Conservation (phyloP, 2,329 filamentous ascomycete genomes). For the Ceratocystis ficicola region DNA sequence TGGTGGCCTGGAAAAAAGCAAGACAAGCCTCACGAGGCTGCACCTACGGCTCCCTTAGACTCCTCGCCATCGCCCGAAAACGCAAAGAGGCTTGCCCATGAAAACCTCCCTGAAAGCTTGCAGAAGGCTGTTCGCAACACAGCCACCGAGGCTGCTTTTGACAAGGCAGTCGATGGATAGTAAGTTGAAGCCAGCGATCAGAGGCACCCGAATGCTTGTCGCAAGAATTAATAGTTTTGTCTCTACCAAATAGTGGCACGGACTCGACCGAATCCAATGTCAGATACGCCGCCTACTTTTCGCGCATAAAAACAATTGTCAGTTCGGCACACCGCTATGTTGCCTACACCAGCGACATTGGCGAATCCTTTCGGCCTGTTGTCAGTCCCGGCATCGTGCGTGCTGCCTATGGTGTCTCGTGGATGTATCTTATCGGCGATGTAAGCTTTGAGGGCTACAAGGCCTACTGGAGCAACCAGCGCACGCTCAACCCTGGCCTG, state of each 20-base stretch:
- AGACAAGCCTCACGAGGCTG: conserved; percentile 28
- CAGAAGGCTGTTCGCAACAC: conserved; percentile 47
- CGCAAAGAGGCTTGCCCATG: conserved; percentile 37
- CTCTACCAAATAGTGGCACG: conserved; percentile 32
- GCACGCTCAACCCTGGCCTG: conserved; percentile 54
- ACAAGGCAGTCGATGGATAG: conserved; percentile 18
- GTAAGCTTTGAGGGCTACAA: conserved; percentile 92
- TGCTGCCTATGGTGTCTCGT: conserved; percentile 78
- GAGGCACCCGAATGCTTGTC: too few relatives aligned
- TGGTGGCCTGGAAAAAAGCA: conserved; percentile 32
- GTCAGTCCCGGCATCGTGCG: conserved; percentile 75
- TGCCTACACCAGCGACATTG: conserved; percentile 91
- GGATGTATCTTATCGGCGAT: conserved; percentile 84
- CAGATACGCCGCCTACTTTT: conserved; percentile 87
- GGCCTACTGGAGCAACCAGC: conserved; percentile 78
- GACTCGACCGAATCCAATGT: conserved; percentile 75
- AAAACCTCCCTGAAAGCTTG: conserved; percentile 43
- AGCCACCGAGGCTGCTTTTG: conserved; percentile 54
- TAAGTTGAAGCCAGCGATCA: conserved; percentile 11
- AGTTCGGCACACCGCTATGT: conserved; percentile 88
- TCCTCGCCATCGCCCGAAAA: conserved; percentile 30
- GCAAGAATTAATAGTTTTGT: background rate
- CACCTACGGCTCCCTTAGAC: background rate
- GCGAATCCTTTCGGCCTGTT: conserved; percentile 87
- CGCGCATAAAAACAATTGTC: conserved; percentile 73